Evolutionary conservation across 805 yeast genomes (phyloP).

Genomic region (Saccharomyces cerevisiae): DNA sequence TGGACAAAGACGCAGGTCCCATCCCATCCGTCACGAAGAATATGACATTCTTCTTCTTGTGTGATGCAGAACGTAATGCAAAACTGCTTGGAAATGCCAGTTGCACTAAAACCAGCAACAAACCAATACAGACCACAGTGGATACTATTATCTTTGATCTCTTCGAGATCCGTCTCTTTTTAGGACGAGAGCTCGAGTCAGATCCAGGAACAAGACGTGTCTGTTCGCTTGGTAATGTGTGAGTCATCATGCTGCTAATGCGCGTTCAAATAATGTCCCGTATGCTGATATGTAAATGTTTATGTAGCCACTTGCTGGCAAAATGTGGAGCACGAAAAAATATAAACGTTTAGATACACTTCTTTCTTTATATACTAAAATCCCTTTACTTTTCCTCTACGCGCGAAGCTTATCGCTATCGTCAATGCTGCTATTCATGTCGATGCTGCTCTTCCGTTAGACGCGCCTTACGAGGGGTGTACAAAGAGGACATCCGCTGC

Average conservation of each 20-base stretch:
- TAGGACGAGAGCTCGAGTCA: neutral
- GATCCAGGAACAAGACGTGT: neutral
- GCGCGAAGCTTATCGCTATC: neutral
- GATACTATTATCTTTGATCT: neutral
- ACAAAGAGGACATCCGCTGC: slow-evolving; percentile 6
- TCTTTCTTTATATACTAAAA: neutral
- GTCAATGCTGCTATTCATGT: neutral
- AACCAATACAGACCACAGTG: neutral
- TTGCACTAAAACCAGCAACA: neutral
- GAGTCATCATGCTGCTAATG: neutral
- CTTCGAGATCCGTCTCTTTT: neutral
- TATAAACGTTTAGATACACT: neutral
- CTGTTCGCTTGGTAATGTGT: neutral
- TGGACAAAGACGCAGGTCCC: slow-evolving; percentile 81
- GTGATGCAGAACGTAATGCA: neutral
- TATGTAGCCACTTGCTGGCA: neutral
- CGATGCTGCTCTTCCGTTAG: slow-evolving; percentile 3
- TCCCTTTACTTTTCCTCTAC: neutral
- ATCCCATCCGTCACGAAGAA: slow-evolving; percentile 93
- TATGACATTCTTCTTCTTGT: slow-evolving; percentile 59
- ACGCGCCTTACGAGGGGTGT: slow-evolving; percentile 1
- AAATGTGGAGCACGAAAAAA: neutral
- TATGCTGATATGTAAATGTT: neutral
- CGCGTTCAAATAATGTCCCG: neutral
- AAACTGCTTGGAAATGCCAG: neutral